Base-by-base conservation (phyloP, 2,329 filamentous ascomycete species). In the Drechslera avenae region DNA sequence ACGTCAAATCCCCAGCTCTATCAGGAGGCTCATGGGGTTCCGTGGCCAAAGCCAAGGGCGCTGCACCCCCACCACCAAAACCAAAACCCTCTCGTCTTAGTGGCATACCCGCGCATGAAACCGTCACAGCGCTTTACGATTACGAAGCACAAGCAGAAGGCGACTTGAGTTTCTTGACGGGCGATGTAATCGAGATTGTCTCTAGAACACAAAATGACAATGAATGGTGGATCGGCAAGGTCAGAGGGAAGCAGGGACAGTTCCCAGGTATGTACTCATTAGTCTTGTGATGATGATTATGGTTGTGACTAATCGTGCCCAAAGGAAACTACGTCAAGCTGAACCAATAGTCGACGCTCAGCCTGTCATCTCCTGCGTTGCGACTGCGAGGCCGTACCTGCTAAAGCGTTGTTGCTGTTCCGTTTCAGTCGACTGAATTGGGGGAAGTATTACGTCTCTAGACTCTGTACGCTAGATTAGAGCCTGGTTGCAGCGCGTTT, bases 101-200 rank as follows among this genome's bases (percentile, higher is more conserved):
- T 59, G 86, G 81, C 3, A 81, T 78, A 13, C 85, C 88, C 0
- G 77, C 80, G 0, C 82, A 83, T 0, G 92, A 97, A 73, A 92
- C 84, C 0, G 91, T 89, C 28, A 97, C 91, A 2, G 94, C 94
- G 6, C 76, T 99, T 55, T 99, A 97, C 74, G 94, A 97, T 69
- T 99, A 96, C 68, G 90, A 96, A 56, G 94, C 94, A 5, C 92
- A 97, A 72, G 92, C 93, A 1, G 91, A 96, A 58, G 92, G 92
- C 3, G 94, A 99, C 71, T 78, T 99, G 56, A 96, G 90, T 66
- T 99, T 99, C 77, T 83, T 83, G 14, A 86, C 90, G 0, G 92
- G 93, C 4, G 94, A 99, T 56, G 78, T 88, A 4, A 97, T 99
- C 66, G 92, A 97, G 73, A 92, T 99, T 62, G 73, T 94, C 2